A percentile compares a stretch with the other conserved stretches of the same genome.
Evolutionary conservation across 2,329 filamentous ascomycete species (phyloP).

Genomic region (Apiospora sp.): DNA sequence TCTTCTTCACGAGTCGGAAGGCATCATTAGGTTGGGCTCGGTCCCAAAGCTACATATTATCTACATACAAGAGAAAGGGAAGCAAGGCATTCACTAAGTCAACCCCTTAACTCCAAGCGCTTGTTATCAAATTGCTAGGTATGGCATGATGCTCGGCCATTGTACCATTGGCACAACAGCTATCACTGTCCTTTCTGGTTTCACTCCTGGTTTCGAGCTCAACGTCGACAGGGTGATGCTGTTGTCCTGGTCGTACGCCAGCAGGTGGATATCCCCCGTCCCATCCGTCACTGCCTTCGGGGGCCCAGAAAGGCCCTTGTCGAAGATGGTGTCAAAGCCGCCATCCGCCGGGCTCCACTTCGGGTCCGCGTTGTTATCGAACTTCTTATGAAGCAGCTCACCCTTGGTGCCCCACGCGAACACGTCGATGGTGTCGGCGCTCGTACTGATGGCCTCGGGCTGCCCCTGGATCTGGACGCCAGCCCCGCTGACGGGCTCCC

Average conservation of each 20-base stretch:
- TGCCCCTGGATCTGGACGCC: conserved; percentile 21
- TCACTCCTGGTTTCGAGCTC: not conserved
- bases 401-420: conserved; percentile 24
- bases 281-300: conserved; percentile 16
- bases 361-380: not conserved
- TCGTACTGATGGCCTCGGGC: conserved; percentile 22
- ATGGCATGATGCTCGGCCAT: not conserved
- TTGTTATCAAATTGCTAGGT: not conserved
- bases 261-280: conserved; percentile 22
- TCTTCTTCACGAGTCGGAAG: not conserved
- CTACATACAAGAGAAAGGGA: not conserved
- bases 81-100: not conserved
- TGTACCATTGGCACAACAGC: not conserved
- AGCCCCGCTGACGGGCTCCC: not conserved
- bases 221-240: conserved; percentile 16
- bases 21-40: not conserved
- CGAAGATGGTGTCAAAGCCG: conserved; percentile 1
- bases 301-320: conserved; percentile 17
- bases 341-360: not conserved
- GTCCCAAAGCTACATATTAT: not conserved
- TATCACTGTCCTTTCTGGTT: not conserved
- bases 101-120: not conserved
- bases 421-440: conserved; percentile 17
- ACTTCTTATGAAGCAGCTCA: conserved; percentile 22
- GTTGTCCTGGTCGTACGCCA: conserved; percentile 21